Conservation (phyloP, 1,139 yeast species). For the Candida frijolesensis region DNA sequence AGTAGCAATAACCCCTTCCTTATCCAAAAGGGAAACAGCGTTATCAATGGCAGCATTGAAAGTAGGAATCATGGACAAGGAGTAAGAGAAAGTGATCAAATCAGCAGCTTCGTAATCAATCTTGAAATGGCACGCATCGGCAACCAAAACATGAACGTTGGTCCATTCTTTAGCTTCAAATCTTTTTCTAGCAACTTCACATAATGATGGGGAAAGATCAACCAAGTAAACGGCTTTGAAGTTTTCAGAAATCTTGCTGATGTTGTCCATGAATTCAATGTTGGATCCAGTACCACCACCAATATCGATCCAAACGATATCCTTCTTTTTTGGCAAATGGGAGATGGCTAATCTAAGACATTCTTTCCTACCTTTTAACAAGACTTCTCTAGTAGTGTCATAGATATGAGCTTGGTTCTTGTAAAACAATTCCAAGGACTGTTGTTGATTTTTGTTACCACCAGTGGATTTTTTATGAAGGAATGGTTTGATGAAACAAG, state of each 20-base stretch:
- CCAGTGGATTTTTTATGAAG: slow-evolving; percentile 27
- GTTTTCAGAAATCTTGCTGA: slow-evolving; percentile 48
- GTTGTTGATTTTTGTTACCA: slow-evolving; percentile 44
- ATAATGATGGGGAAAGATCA: slow-evolving; percentile 75
- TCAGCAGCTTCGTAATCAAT: slow-evolving; percentile 53
- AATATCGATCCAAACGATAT: slow-evolving; percentile 77
- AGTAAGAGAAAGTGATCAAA: slow-evolving; percentile 74
- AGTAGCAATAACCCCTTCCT: slow-evolving; percentile 63
- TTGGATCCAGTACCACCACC: slow-evolving; percentile 89
- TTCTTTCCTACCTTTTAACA: slow-evolving; percentile 71
- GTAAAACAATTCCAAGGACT: slow-evolving; percentile 70
- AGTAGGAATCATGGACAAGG: slow-evolving; percentile 83
- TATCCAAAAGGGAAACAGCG: slow-evolving; percentile 54
- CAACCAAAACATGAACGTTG: slow-evolving; percentile 69
- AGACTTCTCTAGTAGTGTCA: slow-evolving; percentile 64
- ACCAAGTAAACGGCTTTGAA: slow-evolving; percentile 72
- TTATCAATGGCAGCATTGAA: slow-evolving; percentile 81
- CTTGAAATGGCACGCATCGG: slow-evolving; percentile 73
- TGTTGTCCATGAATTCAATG: slow-evolving; percentile 70
- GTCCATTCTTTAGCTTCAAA: slow-evolving; percentile 53
- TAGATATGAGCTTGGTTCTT: slow-evolving; percentile 75
- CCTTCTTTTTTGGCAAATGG: slow-evolving; percentile 48
- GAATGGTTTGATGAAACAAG: slow-evolving; percentile 74
- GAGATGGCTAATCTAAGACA: slow-evolving; percentile 61
- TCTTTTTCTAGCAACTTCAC: slow-evolving; percentile 68